Percentiles rank a stretch among this genome's conserved stretches.
These are phyloP conservation scores for Irpex rosettiformis DNA, from an alignment of 1,284 basidiomycete genomes.

Conservation along the genomic window DNA sequence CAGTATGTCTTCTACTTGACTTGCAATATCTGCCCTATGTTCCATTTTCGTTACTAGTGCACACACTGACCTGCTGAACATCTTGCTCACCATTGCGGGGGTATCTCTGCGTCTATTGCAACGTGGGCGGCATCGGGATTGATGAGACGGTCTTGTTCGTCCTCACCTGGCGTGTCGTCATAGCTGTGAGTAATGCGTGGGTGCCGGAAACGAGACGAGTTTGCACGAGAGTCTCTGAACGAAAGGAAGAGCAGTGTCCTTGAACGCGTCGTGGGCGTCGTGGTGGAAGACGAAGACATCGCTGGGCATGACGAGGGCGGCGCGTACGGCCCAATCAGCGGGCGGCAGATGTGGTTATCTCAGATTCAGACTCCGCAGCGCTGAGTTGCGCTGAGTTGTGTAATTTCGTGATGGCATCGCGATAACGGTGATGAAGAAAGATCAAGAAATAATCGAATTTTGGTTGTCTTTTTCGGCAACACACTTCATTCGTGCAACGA, in stretches of 20 bases:
- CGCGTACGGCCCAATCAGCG: conserved; percentile 1
- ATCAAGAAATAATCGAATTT: neutral
- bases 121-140: conserved; percentile 39
- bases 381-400: conserved; percentile 6
- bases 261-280: conserved; percentile 67
- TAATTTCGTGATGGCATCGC: neutral
- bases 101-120: conserved; percentile 52
- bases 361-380: neutral
- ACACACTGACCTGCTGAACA: neutral
- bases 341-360: neutral
- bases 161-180: conserved; percentile 41
- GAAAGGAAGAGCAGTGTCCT: conserved; percentile 94
- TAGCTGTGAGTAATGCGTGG: conserved; percentile 32
- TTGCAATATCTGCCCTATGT: conserved; percentile 85
- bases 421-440: neutral
- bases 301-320: conserved; percentile 20
- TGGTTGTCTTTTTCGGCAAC: neutral
- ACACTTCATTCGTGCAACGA: neutral
- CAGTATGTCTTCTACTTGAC: conserved; percentile 83
- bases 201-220: conserved; percentile 44
- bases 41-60: neutral
- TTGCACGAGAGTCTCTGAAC: conserved; percentile 80
- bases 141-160: conserved; percentile 77
- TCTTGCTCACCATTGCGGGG: conserved; percentile 31
- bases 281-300: conserved; percentile 32